Percentiles rank a stretch among this genome's conserved stretches.
Conservation (phyloP, 2,329 filamentous ascomycete species). For the Apiospora malaysiana region DNA sequence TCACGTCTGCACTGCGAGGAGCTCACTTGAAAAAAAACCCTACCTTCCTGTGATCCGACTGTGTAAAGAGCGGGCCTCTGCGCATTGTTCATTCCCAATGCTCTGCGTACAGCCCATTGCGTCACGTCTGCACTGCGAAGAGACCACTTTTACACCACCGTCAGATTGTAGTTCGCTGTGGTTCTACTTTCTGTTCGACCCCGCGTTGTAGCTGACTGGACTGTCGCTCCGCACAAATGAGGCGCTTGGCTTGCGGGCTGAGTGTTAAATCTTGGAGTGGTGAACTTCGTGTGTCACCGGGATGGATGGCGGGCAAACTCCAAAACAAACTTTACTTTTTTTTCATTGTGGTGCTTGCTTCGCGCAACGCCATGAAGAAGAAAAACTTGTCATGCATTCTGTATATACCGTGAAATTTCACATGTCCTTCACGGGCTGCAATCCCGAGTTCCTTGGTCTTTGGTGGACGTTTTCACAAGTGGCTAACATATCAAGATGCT, state of each 20-base stretch:
- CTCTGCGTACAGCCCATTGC: conserved; percentile 12
- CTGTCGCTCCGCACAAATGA: conserved; percentile 7
- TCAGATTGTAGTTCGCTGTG: conserved; percentile 8
- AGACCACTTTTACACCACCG: background rate
- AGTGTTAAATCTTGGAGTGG: conserved; percentile 8
- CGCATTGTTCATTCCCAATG: conserved; percentile 10
- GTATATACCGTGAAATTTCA: background rate
- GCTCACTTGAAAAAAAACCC: background rate
- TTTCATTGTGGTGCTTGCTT: conserved; percentile 1
- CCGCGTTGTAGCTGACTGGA: background rate
- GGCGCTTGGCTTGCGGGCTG: conserved; percentile 13
- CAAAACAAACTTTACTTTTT: background rate
- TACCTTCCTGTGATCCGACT: background rate
- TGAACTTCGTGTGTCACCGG: conserved; percentile 11
- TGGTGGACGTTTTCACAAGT: too few species aligned
- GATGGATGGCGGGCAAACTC: conserved; percentile 12
- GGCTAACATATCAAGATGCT: too few species aligned
- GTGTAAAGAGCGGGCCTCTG: conserved; percentile 15
- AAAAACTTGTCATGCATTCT: background rate
- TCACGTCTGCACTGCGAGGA: conserved; percentile 4
- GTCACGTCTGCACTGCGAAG: conserved; percentile 8
- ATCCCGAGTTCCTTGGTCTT: too few species aligned
- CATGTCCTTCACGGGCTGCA: background rate
- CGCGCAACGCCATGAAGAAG: background rate
- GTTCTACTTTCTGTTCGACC: background rate